A percentile compares a stretch with the other conserved stretches of the same genome.
Conservation (phyloP, 2,329 filamentous ascomycete genomes). For the Alternaria gansuensis region DNA sequence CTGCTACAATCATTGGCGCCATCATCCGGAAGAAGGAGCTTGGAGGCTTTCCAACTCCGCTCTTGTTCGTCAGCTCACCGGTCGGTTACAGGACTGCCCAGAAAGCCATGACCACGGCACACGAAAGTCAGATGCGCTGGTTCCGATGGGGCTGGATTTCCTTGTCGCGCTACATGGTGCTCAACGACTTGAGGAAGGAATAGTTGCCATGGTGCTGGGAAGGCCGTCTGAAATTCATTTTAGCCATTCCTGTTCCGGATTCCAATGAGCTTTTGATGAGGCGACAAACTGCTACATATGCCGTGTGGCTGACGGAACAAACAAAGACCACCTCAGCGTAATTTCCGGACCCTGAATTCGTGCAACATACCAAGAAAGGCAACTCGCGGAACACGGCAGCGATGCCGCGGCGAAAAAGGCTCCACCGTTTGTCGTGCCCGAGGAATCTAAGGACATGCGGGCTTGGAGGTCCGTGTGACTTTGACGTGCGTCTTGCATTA, state of each 20-base stretch:
- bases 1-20: conserved; percentile 72
- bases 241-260: neutral
- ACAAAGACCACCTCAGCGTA: conserved; percentile 8
- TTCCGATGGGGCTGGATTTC: conserved; percentile 96
- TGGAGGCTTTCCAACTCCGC: conserved; percentile 62
- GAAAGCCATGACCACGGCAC: conserved; percentile 86
- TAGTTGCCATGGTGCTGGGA: conserved; percentile 45
- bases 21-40: conserved; percentile 61
- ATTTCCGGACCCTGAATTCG: conserved; percentile 5
- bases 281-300: conserved; percentile 1
- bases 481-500: conserved; percentile 18
- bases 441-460: conserved; percentile 16
- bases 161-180: conserved; percentile 90
- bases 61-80: conserved; percentile 77
- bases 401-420: conserved; percentile 16
- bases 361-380: conserved; percentile 17
- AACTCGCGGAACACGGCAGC: conserved; percentile 24
- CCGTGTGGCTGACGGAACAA: conserved; percentile 6
- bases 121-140: conserved; percentile 98
- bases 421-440: conserved; percentile 11
- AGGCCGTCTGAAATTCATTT: neutral
- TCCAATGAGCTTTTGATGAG: neutral
- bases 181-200: conserved; percentile 82
- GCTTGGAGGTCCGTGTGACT: conserved; percentile 20
- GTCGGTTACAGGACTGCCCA: conserved; percentile 73